These are phyloP conservation scores for Aegle marmelos DNA, from an alignment of 345 rosid genomes.

Conservation along the genomic window DNA sequence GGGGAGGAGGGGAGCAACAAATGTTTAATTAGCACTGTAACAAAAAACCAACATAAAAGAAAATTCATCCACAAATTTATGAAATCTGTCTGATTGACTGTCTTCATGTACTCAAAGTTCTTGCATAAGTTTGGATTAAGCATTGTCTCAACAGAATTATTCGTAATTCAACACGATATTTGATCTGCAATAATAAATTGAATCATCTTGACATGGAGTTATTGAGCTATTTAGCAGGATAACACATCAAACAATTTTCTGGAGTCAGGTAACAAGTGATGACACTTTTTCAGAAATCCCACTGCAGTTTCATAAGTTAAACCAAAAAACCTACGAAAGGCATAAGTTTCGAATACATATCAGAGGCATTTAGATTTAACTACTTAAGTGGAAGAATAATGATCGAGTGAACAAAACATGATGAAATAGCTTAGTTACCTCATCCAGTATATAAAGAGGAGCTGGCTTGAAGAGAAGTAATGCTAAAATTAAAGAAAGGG, in stretches of 20 bases:
- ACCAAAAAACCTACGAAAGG: background rate
- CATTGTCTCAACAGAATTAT: background rate
- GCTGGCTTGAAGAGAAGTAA: conserved; percentile 97
- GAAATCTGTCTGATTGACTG: background rate
- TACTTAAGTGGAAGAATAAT: background rate
- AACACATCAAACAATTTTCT: background rate
- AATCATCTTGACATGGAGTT: background rate
- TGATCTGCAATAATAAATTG: background rate
- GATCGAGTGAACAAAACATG: background rate
- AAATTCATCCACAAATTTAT: background rate
- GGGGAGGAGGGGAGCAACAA: too few species aligned
- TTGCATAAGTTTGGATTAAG: background rate
- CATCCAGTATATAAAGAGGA: conserved; percentile 93
- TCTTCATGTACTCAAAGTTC: background rate
- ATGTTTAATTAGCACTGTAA: background rate
- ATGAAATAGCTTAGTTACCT: conserved; percentile 40
- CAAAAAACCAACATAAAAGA: background rate
- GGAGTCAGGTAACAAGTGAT: background rate
- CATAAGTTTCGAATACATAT: background rate
- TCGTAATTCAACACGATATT: background rate
- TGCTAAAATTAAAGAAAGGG: conserved; percentile 90
- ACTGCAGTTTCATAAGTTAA: background rate
- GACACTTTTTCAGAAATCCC: background rate
- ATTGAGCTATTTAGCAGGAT: background rate
- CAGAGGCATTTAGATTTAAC: conserved; percentile 4